A percentile compares a stretch with the other conserved stretches of the same genome.
These are phyloP conservation scores for Austropuccinia psidii DNA, from an alignment of 1,284 basidiomycete species.

Conservation along the genomic window DNA sequence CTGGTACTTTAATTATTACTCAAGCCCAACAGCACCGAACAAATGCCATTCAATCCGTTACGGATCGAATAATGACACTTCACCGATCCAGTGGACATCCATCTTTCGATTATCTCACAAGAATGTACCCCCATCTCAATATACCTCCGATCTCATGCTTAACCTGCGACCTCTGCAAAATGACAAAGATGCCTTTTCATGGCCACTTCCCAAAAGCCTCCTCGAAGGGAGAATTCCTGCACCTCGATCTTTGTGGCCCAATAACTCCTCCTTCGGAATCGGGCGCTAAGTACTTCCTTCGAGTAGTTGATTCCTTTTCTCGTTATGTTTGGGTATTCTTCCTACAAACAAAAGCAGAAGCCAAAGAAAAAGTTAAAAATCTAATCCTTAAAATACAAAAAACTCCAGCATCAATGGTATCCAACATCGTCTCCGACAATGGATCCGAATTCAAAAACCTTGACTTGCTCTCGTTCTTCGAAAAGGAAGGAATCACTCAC, in stretches of 20 bases:
- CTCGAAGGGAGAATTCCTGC: neutral
- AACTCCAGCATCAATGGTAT: too few species aligned
- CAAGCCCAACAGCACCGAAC: too few species aligned
- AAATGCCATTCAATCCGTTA: too few species aligned
- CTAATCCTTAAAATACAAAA: too few species aligned
- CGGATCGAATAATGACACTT: too few species aligned
- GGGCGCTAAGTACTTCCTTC: neutral
- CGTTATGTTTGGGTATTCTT: neutral
- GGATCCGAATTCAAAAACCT: slow-evolving; percentile 10
- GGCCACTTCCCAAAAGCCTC: neutral
- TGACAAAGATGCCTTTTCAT: neutral
- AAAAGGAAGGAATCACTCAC: neutral
- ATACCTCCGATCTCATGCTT: neutral
- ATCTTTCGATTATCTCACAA: neutral
- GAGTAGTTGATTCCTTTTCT: neutral
- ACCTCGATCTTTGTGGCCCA: slow-evolving; percentile 5
- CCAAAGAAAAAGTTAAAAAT: neutral
- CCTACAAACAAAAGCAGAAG: neutral
- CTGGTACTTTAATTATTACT: too few species aligned
- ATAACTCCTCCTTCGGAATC: neutral
- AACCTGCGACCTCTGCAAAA: neutral
- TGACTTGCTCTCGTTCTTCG: neutral
- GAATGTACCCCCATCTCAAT: neutral
- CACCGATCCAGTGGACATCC: neutral
- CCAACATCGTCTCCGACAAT: neutral